Evolutionary conservation across 352 stramenopile species (phyloP).

Genomic region (Phytophthora brassicae): DNA sequence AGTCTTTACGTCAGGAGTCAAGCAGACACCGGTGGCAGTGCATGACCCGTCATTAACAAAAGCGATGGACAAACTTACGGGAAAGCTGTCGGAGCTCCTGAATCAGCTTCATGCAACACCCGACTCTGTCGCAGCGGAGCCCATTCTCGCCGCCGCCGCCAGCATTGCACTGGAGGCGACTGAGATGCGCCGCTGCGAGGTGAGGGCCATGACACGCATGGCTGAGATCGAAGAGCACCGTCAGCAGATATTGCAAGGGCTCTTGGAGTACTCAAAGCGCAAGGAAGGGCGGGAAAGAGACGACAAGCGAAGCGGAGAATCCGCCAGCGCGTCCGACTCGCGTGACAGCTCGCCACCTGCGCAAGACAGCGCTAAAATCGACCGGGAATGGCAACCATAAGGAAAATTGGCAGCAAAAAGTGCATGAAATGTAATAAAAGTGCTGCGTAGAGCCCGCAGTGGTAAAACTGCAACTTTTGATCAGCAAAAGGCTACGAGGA

Average conservation of each 20-base stretch:
- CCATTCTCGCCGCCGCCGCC: slow-evolving; percentile 33
- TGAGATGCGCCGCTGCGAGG: slow-evolving; percentile 49
- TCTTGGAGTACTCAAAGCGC: slow-evolving; percentile 59
- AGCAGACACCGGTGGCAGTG: slow-evolving; percentile 36
- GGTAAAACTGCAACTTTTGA: neutral
- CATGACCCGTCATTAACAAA: slow-evolving; percentile 62
- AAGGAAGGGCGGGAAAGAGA: slow-evolving; percentile 42
- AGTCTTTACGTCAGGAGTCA: neutral
- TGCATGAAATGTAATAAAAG: slow-evolving; percentile 4
- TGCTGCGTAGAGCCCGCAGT: neutral
- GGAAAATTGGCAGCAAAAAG: neutral
- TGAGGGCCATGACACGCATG: slow-evolving; percentile 48
- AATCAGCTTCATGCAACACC: slow-evolving; percentile 28
- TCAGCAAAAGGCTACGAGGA: slow-evolving; percentile 15
- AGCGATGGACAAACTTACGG: slow-evolving; percentile 58
- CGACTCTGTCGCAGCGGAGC: slow-evolving; percentile 17
- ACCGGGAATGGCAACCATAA: too few relatives aligned
- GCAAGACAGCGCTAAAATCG: neutral
- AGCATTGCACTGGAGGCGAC: slow-evolving; percentile 48
- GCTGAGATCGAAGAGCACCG: slow-evolving; percentile 66
- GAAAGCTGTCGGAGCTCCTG: slow-evolving; percentile 48
- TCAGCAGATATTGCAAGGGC: slow-evolving; percentile 58
- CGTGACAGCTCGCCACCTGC: neutral
- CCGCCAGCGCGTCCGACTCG: neutral
- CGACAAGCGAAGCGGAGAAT: too few relatives aligned